Evolutionary conservation across 2,329 filamentous ascomycete species (phyloP).

Genomic region (Camptophora hylomeconis): DNA sequence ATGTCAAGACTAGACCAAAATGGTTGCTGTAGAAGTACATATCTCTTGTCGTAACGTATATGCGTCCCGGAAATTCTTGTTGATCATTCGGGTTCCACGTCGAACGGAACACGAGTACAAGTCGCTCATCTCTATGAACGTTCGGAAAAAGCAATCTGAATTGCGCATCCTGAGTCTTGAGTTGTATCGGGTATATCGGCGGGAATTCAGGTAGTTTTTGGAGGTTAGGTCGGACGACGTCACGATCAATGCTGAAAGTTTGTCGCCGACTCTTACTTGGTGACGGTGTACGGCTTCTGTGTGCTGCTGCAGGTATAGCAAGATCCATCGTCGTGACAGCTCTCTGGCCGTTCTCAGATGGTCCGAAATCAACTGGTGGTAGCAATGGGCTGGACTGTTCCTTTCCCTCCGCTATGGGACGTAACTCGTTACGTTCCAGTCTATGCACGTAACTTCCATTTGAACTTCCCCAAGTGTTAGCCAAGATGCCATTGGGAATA

Average conservation of each 20-base stretch:
- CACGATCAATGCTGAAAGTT: slow-evolving; percentile 42
- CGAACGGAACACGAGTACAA: slow-evolving; percentile 84
- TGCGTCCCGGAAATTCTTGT: slow-evolving; percentile 67
- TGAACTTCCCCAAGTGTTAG: slow-evolving; percentile 85
- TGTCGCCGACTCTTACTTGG: slow-evolving; percentile 36
- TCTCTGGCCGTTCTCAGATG: slow-evolving; percentile 16
- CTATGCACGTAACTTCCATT: slow-evolving; percentile 63
- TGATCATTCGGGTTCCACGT: slow-evolving; percentile 71
- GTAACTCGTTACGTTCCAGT: slow-evolving; percentile 41
- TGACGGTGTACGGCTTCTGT: slow-evolving; percentile 16
- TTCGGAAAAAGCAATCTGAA: slow-evolving; percentile 84
- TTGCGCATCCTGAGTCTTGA: slow-evolving; percentile 80
- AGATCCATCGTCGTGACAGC: slow-evolving; percentile 9
- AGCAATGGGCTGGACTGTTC: slow-evolving; percentile 11
- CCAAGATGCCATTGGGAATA: slow-evolving; percentile 74
- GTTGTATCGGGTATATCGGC: slow-evolving; percentile 63
- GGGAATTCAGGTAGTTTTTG: slow-evolving; percentile 42
- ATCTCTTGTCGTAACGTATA: slow-evolving; percentile 75
- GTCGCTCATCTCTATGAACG: slow-evolving; percentile 62
- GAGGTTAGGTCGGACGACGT: slow-evolving; percentile 24
- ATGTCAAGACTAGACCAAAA: slow-evolving; percentile 77
- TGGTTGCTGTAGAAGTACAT: slow-evolving; percentile 97
- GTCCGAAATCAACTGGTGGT: slow-evolving; percentile 8
- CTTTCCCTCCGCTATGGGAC: slow-evolving; percentile 19
- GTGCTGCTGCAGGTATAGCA: slow-evolving; percentile 13